These are phyloP conservation scores for Cryptococcus sp. DNA, from an alignment of 1,284 basidiomycete species.

Conservation along the genomic window DNA sequence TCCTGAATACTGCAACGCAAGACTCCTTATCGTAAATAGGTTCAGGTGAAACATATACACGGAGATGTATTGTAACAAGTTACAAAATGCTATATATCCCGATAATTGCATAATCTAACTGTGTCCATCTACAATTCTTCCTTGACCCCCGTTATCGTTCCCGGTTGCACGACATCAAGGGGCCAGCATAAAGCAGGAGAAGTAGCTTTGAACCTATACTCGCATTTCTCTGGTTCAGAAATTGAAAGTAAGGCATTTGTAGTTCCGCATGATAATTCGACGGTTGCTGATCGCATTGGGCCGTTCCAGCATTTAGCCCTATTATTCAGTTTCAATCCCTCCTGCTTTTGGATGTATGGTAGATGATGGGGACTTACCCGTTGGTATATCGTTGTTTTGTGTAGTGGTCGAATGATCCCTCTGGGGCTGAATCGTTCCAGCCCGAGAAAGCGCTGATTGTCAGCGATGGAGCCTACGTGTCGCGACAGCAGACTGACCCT, in stretches of 20 bases:
- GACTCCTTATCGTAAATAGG: too few species aligned
- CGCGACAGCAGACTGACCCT: conserved; percentile 58
- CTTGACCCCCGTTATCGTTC: conserved; percentile 33
- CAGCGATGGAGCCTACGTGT: background rate
- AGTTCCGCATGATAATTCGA: conserved; percentile 76
- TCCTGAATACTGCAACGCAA: too few species aligned
- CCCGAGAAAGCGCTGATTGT: conserved; percentile 62
- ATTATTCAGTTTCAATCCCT: conserved; percentile 47
- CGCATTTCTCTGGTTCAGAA: conserved; percentile 92
- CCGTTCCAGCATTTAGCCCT: conserved; percentile 92
- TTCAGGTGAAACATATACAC: too few species aligned
- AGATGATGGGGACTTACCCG: conserved; percentile 51
- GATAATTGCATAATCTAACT: background rate
- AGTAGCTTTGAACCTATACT: conserved; percentile 83
- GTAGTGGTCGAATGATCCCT: conserved; percentile 71
- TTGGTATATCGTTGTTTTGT: conserved; percentile 72
- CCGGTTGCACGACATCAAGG: conserved; percentile 9
- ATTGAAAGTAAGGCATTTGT: conserved; percentile 80
- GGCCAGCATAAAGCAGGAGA: conserved; percentile 86
- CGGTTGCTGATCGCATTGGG: conserved; percentile 57
- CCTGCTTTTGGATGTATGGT: conserved; percentile 64
- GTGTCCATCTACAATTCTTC: conserved; percentile 1
- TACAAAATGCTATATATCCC: too few species aligned
- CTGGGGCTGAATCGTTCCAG: conserved; percentile 63
- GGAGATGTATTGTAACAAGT: too few species aligned